Percentiles rank a stretch among this genome's conserved stretches.
Evolutionary conservation across 208 protist genomes (phyloP).

Genomic region (Trypanosomatidae sp.): DNA sequence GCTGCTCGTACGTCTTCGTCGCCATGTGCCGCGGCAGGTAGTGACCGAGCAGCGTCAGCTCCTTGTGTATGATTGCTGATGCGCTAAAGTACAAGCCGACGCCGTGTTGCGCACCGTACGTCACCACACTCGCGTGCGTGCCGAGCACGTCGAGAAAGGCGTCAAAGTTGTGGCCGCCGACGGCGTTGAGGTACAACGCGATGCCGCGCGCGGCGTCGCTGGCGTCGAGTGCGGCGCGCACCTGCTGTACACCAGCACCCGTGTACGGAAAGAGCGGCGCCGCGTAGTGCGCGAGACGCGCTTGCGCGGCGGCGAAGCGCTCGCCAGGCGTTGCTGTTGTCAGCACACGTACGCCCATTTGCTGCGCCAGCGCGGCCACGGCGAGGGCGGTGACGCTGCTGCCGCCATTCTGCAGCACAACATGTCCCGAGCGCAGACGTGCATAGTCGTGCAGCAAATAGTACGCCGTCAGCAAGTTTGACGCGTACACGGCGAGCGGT

Average conservation of each 20-base stretch:
- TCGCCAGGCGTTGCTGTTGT: constrained; percentile 48
- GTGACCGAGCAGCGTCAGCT: constrained; percentile 59
- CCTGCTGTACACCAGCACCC: constrained; percentile 58
- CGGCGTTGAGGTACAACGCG: constrained; percentile 47
- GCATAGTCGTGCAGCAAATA: constrained; percentile 50
- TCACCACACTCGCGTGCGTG: constrained; percentile 39
- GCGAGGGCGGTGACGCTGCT: constrained; percentile 58
- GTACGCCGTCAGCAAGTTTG: constrained; percentile 49
- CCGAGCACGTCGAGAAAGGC: constrained; percentile 41
- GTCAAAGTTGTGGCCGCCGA: constrained; percentile 59
- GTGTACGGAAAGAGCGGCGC: constrained; percentile 5
- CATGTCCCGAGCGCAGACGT: constrained; percentile 23
- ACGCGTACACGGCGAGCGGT: constrained; percentile 44
- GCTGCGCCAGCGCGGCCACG: constrained; percentile 36
- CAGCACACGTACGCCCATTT: constrained; percentile 24
- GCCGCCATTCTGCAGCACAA: constrained; percentile 67
- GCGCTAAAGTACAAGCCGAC: constrained; percentile 50
- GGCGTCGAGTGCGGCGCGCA: constrained; percentile 20
- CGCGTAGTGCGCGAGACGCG: constrained; percentile 31
- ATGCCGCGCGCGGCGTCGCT: constrained; percentile 18
- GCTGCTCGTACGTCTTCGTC: constrained; percentile 20
- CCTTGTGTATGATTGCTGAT: constrained; percentile 53
- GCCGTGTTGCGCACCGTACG: constrained; percentile 64
- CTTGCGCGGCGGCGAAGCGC: constrained; percentile 37
- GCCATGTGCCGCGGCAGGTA: constrained; percentile 39